Evolutionary conservation across 495 filamentous ascomycete genomes (phyloP), one percentile per base, ranked within the genome.

Genomic region (Lophiotrema nucula): DNA sequence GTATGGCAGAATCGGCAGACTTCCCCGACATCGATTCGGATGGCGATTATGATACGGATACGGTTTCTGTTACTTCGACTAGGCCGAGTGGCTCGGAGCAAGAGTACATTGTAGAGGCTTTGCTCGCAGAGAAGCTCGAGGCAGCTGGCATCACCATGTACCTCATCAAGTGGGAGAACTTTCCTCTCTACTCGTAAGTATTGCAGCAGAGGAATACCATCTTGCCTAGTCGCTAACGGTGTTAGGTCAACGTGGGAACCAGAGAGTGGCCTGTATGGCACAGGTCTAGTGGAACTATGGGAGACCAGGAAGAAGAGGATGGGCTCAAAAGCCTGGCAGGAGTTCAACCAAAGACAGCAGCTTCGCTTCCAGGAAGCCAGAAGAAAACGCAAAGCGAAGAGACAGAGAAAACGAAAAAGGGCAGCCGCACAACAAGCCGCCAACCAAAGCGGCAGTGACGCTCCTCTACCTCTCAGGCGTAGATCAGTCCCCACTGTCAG

Each of bases 131-230:
- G 31, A 35, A 8, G 15, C 8, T 35, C 31, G 31, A 35, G 8
- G 15, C 8, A 8, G 31, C 8, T 15, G 8, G 8, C 31, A 15
- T 8, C 31, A n/a, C 37, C 26, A 1, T 43, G 6, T 66, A 58
- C 35, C 47, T 67, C 8, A 27, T 64, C 46, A 53, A 58, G 41
- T 67, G 65, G 65, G 33, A 23, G n/a, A 35, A 35, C 31, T 35
- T 8, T 8, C 31, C 8, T 35, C 15, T 35, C 31, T 35, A 15
- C 31, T 35, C 31, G 31, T 35, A 35, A 35, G 31, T 15, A n/a
- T n/a, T n/a, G n/a, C 15, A 35, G 15, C 31, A 35, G 31, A 35
- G 8, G 31, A 15, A 35, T 15, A 35, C 31, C 31, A 8, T 35
- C 8, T 35, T 35, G 31, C 31, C 31, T 35, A n/a, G 8, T 35